These are phyloP conservation scores for Mycena crocata DNA, from an alignment of 768 basidiomycete species.

Conservation along the genomic window DNA sequence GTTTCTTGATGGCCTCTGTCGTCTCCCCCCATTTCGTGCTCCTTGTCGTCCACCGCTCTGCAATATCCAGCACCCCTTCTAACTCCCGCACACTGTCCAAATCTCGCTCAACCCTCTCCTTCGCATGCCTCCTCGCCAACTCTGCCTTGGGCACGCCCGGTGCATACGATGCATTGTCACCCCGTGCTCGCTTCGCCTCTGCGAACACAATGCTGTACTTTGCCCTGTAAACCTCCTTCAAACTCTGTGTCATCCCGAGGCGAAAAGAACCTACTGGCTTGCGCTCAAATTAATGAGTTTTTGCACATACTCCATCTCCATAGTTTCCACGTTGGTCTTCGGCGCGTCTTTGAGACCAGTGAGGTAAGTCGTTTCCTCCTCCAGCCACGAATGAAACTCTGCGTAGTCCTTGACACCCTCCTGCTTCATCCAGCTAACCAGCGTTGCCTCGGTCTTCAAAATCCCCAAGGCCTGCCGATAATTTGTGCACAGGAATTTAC, in stretches of 20 bases:
- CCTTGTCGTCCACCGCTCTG: not conserved
- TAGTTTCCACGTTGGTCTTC: no score
- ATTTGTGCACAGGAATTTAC: conserved; percentile 3
- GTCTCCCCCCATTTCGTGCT: not conserved
- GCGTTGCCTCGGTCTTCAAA: not conserved
- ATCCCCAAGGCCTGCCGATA: conserved; percentile 8
- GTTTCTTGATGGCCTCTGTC: not conserved
- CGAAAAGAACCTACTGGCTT: not conserved
- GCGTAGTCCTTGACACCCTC: not conserved
- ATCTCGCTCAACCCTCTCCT: not conserved
- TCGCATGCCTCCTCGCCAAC: not conserved
- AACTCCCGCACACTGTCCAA: not conserved
- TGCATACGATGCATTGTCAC: not conserved
- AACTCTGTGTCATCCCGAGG: not conserved
- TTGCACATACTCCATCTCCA: no score
- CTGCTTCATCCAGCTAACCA: not conserved
- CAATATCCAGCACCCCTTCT: not conserved
- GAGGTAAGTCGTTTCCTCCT: conserved; percentile 16
- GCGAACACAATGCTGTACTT: not conserved
- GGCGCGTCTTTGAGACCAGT: not conserved
- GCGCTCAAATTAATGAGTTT: not conserved
- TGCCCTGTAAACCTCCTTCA: not conserved
- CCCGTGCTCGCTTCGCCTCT: not conserved
- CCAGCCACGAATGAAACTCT: not conserved
- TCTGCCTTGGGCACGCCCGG: not conserved